Percentiles rank a stretch among this genome's conserved stretches.
phyloP scores from a whole-genome alignment of 2,329 filamentous ascomycete genomes.

The Magnaporthiopsis rhizophila region DNA sequence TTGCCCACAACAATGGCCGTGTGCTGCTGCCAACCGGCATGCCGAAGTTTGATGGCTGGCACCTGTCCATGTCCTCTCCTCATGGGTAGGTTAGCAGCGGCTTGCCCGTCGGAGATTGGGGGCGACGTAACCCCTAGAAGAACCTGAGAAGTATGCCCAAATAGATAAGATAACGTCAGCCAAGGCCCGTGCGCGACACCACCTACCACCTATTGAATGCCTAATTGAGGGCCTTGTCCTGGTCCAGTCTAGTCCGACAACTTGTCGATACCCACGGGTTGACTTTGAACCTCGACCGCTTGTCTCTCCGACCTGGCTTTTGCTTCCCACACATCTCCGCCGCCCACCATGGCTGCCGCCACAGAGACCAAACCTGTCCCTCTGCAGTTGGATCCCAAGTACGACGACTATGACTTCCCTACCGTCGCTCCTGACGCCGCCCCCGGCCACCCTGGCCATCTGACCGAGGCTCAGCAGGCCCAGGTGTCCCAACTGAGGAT shows the following conservation, averaged over 20 bases:
- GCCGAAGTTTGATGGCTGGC: no score
- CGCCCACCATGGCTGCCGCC: constrained; percentile 17
- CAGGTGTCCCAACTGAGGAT: constrained; percentile 78
- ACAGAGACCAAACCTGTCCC: constrained; percentile 15
- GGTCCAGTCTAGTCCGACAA: not conserved
- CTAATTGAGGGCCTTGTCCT: no score
- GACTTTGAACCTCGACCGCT: not conserved
- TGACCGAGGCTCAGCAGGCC: constrained; percentile 80
- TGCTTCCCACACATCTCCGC: not conserved
- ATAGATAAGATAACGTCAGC: no score
- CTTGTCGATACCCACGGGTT: not conserved
- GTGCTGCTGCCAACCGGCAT: no score
- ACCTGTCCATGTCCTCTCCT: no score
- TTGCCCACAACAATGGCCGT: not conserved
- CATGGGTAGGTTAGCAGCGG: no score
- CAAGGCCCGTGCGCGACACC: no score
- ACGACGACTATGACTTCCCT: constrained; percentile 94
- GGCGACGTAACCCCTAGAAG: not conserved
- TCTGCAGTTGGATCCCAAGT: constrained; percentile 70
- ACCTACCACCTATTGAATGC: no score
- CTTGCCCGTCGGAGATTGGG: no score
- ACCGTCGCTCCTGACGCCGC: constrained; percentile 62
- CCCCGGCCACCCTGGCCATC: constrained; percentile 79
- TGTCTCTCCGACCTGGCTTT: not conserved
- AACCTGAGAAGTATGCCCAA: no score